Evolutionary conservation across 208 protist species (phyloP).

Genomic region (Kentomonas sorsogonicus): DNA sequence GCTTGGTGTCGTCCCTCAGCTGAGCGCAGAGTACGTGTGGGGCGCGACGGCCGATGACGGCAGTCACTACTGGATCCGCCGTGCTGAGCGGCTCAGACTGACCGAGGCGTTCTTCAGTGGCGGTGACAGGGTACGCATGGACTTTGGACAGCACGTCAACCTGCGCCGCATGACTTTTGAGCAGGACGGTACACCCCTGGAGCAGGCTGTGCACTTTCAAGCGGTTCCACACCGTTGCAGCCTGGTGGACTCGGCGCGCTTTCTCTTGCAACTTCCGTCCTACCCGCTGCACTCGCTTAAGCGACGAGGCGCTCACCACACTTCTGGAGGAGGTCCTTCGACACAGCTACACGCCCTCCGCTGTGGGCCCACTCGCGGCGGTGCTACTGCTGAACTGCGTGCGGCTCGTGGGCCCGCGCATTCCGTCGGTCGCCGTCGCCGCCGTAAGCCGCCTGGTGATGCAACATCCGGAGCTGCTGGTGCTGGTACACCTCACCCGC

Average conservation of each 20-base stretch:
- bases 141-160: not conserved
- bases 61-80: constrained; percentile 44
- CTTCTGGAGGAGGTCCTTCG: no score
- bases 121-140: constrained; percentile 8
- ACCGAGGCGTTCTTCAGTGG: constrained; percentile 47
- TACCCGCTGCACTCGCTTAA: no score
- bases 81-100: constrained; percentile 27
- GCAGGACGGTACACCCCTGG: not conserved
- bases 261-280: no score
- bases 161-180: not conserved
- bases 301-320: no score
- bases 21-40: constrained; percentile 62
- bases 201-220: not conserved
- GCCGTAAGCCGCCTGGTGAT: constrained; percentile 42
- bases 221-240: not conserved
- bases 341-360: no score
- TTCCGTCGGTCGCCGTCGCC: constrained; percentile 24
- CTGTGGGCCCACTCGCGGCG: constrained; percentile 35
- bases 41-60: constrained; percentile 61
- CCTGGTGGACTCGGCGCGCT: not conserved
- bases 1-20: constrained; percentile 26
- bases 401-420: constrained; percentile 25
- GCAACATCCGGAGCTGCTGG: constrained; percentile 18
- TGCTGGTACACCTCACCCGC: constrained; percentile 33
- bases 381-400: constrained; percentile 57